Evolutionary conservation across 805 yeast genomes (phyloP).

Genomic region (Starmerella geochares): DNA sequence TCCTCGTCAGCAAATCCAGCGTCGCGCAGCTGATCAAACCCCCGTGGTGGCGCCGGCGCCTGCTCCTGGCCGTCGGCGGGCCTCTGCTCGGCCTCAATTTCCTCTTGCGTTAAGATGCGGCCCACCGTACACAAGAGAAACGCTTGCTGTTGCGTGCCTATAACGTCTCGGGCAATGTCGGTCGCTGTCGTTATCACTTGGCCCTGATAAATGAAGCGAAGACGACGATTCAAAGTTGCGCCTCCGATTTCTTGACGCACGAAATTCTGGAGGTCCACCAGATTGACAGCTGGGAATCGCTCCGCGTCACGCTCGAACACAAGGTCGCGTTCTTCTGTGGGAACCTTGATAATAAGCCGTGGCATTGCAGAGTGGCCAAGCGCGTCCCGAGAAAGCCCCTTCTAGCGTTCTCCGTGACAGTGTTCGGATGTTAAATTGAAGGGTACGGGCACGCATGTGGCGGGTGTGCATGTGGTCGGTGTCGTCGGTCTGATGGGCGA

Average conservation of each 20-base stretch:
- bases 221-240: conserved; percentile 5
- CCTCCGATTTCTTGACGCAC: conserved; percentile 5
- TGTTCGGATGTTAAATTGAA: no score
- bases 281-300: not conserved
- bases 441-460: not conserved
- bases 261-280: not conserved
- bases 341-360: conserved; percentile 3
- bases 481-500: no score
- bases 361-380: no score
- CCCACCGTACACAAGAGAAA: conserved; percentile 2
- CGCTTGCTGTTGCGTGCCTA: conserved; percentile 2
- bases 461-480: no score
- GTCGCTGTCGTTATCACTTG: not conserved
- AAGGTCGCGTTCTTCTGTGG: conserved; percentile 3
- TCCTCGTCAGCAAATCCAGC: conserved; percentile 7
- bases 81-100: conserved; percentile 5
- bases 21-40: conserved; percentile 6
- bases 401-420: no score
- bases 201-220: conserved; percentile 6
- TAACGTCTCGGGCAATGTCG: not conserved
- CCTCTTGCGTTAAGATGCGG: conserved; percentile 1
- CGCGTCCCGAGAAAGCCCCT: no score
- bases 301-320: not conserved
- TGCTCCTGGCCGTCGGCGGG: not conserved
- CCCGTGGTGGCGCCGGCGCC: conserved; percentile 3